These are phyloP conservation scores for Wakefieldia striispora DNA, from an alignment of 768 basidiomycete genomes.

Conservation along the genomic window DNA sequence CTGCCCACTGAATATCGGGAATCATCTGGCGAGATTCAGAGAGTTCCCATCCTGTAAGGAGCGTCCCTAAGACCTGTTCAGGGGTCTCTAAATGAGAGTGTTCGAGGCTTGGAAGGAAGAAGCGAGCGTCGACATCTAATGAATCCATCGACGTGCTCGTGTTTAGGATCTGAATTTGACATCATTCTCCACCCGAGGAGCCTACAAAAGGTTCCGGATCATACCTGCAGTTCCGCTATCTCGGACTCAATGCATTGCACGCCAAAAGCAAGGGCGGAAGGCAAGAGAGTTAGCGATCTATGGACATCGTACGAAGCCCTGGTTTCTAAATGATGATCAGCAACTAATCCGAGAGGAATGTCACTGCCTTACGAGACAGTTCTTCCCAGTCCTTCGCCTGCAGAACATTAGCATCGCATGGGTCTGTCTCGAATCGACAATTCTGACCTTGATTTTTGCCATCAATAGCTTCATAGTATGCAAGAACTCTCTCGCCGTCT, in stretches of 20 bases:
- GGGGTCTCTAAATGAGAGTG: conserved; percentile 10
- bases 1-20: conserved; percentile 43
- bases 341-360: background rate
- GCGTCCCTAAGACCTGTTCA: conserved; percentile 12
- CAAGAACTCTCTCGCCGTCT: conserved; percentile 51
- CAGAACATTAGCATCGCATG: conserved; percentile 1
- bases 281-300: conserved; percentile 39
- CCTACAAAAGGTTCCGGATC: background rate
- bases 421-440: background rate
- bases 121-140: conserved; percentile 35
- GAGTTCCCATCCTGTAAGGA: conserved; percentile 30
- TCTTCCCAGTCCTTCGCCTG: conserved; percentile 66
- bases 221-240: conserved; percentile 49
- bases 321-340: conserved; percentile 35
- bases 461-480: conserved; percentile 58
- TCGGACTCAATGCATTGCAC: conserved; percentile 43
- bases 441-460: conserved; percentile 58
- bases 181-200: background rate
- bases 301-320: conserved; percentile 46
- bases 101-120: conserved; percentile 30
- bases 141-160: conserved; percentile 40
- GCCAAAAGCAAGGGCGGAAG: conserved; percentile 48
- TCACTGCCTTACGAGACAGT: conserved; percentile 45
- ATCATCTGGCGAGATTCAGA: conserved; percentile 32
- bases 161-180: conserved; percentile 46